Evolutionary conservation across 768 basidiomycete species (phyloP).

Genomic region (Mycena pura): DNA sequence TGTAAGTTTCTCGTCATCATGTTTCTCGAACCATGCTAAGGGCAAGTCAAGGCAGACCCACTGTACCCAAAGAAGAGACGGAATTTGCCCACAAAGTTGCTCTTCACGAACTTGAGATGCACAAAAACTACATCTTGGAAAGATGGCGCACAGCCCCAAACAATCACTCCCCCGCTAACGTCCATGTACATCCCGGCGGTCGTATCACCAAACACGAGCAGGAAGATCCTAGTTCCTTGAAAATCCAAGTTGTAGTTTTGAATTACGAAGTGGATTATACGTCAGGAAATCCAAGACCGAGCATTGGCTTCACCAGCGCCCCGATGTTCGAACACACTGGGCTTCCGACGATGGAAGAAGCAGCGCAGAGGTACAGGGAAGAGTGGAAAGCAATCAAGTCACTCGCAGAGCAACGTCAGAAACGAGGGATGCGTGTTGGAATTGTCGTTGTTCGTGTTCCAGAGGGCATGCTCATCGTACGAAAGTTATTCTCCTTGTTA

Average conservation of each 20-base stretch:
- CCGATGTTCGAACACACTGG: conserved; percentile 10
- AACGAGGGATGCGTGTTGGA: conserved; percentile 7
- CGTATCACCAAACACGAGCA: neutral
- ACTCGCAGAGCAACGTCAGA: conserved; percentile 8
- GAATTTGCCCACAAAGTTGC: conserved; percentile 11
- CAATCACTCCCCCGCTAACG: neutral
- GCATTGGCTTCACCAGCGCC: conserved; percentile 4
- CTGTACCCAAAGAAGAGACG: conserved; percentile 5
- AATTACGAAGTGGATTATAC: conserved; percentile 7
- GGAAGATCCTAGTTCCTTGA: neutral
- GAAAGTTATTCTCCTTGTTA: conserved; percentile 12
- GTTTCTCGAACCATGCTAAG: neutral
- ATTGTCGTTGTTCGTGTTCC: conserved; percentile 13
- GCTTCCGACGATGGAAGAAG: conserved; percentile 3
- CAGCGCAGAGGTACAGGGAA: conserved; percentile 1
- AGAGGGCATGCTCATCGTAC: conserved; percentile 2
- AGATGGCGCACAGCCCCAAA: neutral
- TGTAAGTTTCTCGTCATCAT: neutral
- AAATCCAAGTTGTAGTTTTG: conserved; percentile 5
- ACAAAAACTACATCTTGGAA: conserved; percentile 2
- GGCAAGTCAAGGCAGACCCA: neutral
- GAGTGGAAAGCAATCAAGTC: conserved; percentile 7
- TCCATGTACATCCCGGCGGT: neutral
- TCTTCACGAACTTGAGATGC: conserved; percentile 2
- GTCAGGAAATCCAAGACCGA: neutral